Conservation (phyloP, 805 yeast genomes). For the Candida ficus region DNA sequence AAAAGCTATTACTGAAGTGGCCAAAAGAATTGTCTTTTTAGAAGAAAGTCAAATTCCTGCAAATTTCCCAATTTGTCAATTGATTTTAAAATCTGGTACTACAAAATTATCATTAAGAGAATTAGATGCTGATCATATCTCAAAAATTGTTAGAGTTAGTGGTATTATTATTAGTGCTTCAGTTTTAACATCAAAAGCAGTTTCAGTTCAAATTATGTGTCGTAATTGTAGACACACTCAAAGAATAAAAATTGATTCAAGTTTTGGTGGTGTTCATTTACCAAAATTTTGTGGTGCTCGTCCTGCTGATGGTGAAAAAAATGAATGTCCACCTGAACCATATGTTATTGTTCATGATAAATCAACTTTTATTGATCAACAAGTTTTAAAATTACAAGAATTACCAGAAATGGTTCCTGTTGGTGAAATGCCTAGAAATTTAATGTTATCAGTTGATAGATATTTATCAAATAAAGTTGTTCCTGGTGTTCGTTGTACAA, state of each 20-base stretch:
- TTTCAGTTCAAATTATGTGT: slow-evolving; percentile 79
- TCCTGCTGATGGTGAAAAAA: slow-evolving; percentile 44
- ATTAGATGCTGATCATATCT: slow-evolving; percentile 79
- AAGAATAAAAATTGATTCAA: slow-evolving; percentile 54
- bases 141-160: slow-evolving; percentile 83
- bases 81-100: slow-evolving; percentile 70
- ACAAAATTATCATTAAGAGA: slow-evolving; percentile 71
- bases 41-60: slow-evolving; percentile 42
- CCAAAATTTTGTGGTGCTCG: slow-evolving; percentile 66
- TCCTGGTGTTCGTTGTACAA: slow-evolving; percentile 92
- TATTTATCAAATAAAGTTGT: slow-evolving; percentile 84
- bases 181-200: slow-evolving; percentile 82
- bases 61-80: slow-evolving; percentile 77
- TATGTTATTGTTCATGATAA: slow-evolving; percentile 91
- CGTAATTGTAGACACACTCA: slow-evolving; percentile 80
- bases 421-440: slow-evolving; percentile 97
- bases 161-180: slow-evolving; percentile 93
- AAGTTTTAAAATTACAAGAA: slow-evolving; percentile 88
- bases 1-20: slow-evolving; percentile 77
- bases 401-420: slow-evolving; percentile 99
- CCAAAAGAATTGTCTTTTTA: slow-evolving; percentile 53
- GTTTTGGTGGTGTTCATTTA: slow-evolving; percentile 64
- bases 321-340: slow-evolving; percentile 85
- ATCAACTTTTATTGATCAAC: slow-evolving; percentile 92
- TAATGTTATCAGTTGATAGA: slow-evolving; percentile 81